Percentiles rank a stretch among this genome's conserved stretches.
Conservation (phyloP, 352 stramenopile genomes). For the Globisporangium irregulare region DNA sequence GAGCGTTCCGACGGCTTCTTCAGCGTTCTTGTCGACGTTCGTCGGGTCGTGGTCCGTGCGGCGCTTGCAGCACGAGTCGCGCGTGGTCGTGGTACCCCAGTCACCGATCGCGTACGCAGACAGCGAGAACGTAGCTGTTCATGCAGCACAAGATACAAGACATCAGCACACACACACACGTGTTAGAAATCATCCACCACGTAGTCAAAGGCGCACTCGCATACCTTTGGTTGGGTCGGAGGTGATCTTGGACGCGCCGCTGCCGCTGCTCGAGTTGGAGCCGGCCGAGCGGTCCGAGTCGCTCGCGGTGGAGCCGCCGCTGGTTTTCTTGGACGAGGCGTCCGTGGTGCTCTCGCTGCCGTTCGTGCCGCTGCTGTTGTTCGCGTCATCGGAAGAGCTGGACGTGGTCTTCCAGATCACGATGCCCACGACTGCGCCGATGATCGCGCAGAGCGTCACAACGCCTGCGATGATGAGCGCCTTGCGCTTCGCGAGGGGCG, state of each 20-base stretch:
- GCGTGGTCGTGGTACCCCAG: constrained; percentile 59
- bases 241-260: constrained; percentile 27
- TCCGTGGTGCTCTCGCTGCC: constrained; percentile 13
- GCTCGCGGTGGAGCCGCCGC: background rate
- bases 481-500: constrained; percentile 30
- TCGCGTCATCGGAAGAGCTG: constrained; percentile 25
- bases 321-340: constrained; percentile 8
- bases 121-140: constrained; percentile 44
- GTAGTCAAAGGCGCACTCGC: background rate
- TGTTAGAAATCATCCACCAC: background rate
- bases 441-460: constrained; percentile 42
- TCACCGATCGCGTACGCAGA: constrained; percentile 69
- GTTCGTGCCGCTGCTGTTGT: constrained; percentile 17
- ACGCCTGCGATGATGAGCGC: constrained; percentile 34
- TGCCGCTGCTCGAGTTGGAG: constrained; percentile 17
- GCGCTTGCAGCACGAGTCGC: constrained; percentile 72
- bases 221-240: constrained; percentile 52
- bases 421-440: constrained; percentile 42
- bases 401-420: constrained; percentile 36
- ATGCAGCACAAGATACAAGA: background rate
- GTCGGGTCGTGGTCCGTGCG: constrained; percentile 44
- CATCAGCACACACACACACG: background rate
- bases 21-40: constrained; percentile 60
- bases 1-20: constrained; percentile 58
- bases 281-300: constrained; percentile 22